Conservation (phyloP, 2,329 filamentous ascomycete species). For the Phyllosticta citrichinensis region DNA sequence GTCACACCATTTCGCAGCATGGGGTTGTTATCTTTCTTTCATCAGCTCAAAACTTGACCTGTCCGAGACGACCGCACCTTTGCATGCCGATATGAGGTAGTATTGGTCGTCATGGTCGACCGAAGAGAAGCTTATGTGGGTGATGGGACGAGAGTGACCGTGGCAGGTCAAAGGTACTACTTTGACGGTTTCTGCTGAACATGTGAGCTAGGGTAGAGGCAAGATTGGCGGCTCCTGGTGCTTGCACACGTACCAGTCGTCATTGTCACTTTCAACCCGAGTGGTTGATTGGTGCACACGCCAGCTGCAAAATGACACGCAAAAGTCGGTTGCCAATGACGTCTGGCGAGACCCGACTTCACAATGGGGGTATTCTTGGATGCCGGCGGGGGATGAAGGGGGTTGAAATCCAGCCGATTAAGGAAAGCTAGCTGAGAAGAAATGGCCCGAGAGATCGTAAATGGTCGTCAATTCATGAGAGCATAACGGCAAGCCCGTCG, state of each 20-base stretch:
- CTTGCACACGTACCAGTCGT: not conserved
- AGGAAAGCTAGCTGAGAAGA: not conserved
- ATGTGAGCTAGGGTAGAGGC: not conserved
- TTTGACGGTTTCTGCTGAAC: conserved; percentile 34
- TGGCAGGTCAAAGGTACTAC: conserved; percentile 90
- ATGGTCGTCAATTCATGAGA: not conserved
- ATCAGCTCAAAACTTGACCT: not conserved
- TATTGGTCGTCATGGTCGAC: conserved; percentile 75
- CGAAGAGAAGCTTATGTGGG: conserved; percentile 82
- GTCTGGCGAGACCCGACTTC: not conserved
- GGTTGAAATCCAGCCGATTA: not conserved
- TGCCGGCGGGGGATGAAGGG: not conserved
- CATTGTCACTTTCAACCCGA: not conserved
- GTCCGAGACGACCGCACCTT: conserved; percentile 25
- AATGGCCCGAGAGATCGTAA: not conserved
- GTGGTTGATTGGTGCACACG: not conserved
- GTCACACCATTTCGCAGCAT: conserved; percentile 96
- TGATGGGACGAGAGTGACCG: conserved; percentile 84
- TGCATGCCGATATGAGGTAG: conserved; percentile 89
- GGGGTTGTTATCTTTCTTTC: conserved; percentile 78
- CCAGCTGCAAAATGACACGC: not conserved
- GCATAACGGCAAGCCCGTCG: not conserved
- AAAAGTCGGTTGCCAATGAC: not conserved
- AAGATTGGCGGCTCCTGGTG: no score
- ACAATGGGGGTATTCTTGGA: not conserved